A percentile compares a stretch with the other conserved stretches of the same genome.
Conservation (phyloP, 345 rosid genomes). For the Boechera stricta region DNA sequence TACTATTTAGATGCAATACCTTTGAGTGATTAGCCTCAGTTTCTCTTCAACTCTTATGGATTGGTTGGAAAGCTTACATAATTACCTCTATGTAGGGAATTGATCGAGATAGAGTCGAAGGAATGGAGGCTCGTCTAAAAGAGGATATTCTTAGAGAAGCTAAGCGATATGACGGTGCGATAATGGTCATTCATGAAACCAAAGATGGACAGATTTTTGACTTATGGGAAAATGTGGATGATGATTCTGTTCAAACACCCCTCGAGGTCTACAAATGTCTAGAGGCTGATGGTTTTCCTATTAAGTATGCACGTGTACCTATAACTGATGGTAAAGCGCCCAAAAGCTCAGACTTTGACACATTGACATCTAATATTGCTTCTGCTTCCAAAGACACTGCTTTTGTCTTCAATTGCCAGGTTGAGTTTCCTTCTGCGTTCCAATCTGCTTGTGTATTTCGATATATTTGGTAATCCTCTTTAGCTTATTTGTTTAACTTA, state of each 20-base stretch:
- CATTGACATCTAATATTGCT: slow-evolving; percentile 73
- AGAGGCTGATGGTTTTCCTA: slow-evolving; percentile 82
- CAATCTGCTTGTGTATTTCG: slow-evolving; percentile 20
- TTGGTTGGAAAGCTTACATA: slow-evolving; percentile 34
- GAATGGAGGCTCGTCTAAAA: slow-evolving; percentile 95
- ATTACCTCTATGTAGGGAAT: slow-evolving; percentile 65
- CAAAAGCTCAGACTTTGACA: slow-evolving; percentile 92
- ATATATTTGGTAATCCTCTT: not conserved
- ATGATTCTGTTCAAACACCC: slow-evolving; percentile 84
- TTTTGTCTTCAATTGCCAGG: slow-evolving; percentile 99
- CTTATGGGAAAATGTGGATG: slow-evolving; percentile 88
- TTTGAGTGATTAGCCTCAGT: not conserved
- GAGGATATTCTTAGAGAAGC: slow-evolving; percentile 96
- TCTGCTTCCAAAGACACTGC: slow-evolving; percentile 92
- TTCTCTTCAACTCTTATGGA: not conserved
- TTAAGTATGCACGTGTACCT: slow-evolving; percentile 92
- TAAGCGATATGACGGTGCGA: slow-evolving; percentile 79
- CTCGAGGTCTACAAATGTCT: slow-evolving; percentile 89
- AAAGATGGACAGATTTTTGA: slow-evolving; percentile 79
- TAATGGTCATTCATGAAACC: slow-evolving; percentile 97
- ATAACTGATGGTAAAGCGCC: slow-evolving; percentile 99
- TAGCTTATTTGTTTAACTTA: not conserved
- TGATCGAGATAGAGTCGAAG: slow-evolving; percentile 90
- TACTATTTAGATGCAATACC: slow-evolving; percentile 12
- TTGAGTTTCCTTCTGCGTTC: slow-evolving; percentile 37